phyloP scores from a whole-genome alignment of 805 yeast genomes.

The Diddensiella caesifluorescens region DNA sequence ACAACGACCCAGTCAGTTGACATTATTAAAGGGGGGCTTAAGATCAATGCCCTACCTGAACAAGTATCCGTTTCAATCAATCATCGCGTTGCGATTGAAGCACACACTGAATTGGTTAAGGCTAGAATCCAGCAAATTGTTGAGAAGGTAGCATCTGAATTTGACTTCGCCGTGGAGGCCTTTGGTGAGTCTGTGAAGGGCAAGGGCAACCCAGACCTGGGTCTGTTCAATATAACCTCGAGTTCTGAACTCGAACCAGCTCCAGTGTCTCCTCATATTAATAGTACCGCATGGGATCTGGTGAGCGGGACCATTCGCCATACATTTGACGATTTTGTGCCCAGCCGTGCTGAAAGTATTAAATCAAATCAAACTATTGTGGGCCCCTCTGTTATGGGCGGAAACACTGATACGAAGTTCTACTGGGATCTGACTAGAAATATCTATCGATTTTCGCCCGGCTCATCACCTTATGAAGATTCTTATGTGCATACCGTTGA shows the following conservation, averaged over 20 bases:
- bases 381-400: constrained; percentile 58
- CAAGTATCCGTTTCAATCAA: constrained; percentile 46
- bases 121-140: constrained; percentile 36
- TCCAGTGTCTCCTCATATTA: constrained; percentile 39
- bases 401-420: constrained; percentile 62
- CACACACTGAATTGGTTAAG: constrained; percentile 40
- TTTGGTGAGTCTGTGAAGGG: constrained; percentile 8
- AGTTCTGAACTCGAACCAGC: constrained; percentile 42
- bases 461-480: constrained; percentile 15
- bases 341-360: too few relatives aligned
- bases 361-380: constrained; percentile 36
- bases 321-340: constrained; percentile 57
- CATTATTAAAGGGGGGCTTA: constrained; percentile 62
- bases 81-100: constrained; percentile 56
- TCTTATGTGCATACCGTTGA: constrained; percentile 52
- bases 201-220: constrained; percentile 27
- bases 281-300: constrained; percentile 40
- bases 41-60: constrained; percentile 71
- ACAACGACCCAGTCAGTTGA: constrained; percentile 61
- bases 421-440: constrained; percentile 57
- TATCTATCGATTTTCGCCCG: constrained; percentile 57
- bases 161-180: constrained; percentile 43
- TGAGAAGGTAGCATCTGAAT: constrained; percentile 40
- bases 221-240: constrained; percentile 38
- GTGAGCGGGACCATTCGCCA: constrained; percentile 58